A percentile compares a stretch with the other conserved stretches of the same genome.
Evolutionary conservation across 495 filamentous ascomycete genomes (phyloP).

Genomic region (Articulospora tetracladia): DNA sequence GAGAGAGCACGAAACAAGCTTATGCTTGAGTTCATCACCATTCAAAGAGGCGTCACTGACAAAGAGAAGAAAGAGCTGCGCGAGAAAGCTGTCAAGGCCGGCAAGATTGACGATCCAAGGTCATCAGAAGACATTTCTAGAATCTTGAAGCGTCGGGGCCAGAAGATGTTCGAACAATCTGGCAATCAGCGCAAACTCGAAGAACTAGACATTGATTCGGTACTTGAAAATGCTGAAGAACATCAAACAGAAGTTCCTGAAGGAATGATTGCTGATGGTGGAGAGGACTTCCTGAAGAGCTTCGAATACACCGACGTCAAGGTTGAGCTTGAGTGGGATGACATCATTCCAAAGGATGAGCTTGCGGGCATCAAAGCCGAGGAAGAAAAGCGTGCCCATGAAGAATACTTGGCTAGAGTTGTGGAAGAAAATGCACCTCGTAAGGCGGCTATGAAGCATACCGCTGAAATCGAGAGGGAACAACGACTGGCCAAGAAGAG

Average conservation of each 20-base stretch:
- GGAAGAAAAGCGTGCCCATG: conserved; percentile 78
- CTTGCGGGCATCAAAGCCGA: conserved; percentile 84
- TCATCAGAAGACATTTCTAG: conserved; percentile 87
- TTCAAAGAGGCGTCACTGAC: conserved; percentile 93
- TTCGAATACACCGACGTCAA: conserved; percentile 92
- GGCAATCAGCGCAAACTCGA: conserved; percentile 95
- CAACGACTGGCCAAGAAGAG: conserved; percentile 92
- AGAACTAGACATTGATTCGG: conserved; percentile 96
- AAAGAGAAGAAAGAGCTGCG: conserved; percentile 68
- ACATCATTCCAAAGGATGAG: conserved; percentile 94
- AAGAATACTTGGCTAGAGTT: conserved; percentile 74
- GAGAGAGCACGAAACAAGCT: conserved; percentile 96
- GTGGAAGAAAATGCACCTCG: conserved; percentile 84
- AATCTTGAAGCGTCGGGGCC: conserved; percentile 87
- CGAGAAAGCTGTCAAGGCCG: conserved; percentile 47
- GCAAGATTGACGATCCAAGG: conserved; percentile 62
- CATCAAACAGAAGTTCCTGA: conserved; percentile 90
- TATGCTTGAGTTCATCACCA: conserved; percentile 96
- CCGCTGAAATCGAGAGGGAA: conserved; percentile 66
- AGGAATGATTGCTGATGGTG: conserved; percentile 85
- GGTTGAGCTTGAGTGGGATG: conserved; percentile 89
- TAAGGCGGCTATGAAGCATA: conserved; percentile 64
- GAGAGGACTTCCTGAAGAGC: conserved; percentile 87
- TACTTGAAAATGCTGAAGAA: conserved; percentile 92
- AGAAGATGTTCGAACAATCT: conserved; percentile 96